Percentiles rank a stretch among this genome's conserved stretches.
Conservation (phyloP, 2,329 filamentous ascomycete species). For the Fusarium poae region DNA sequence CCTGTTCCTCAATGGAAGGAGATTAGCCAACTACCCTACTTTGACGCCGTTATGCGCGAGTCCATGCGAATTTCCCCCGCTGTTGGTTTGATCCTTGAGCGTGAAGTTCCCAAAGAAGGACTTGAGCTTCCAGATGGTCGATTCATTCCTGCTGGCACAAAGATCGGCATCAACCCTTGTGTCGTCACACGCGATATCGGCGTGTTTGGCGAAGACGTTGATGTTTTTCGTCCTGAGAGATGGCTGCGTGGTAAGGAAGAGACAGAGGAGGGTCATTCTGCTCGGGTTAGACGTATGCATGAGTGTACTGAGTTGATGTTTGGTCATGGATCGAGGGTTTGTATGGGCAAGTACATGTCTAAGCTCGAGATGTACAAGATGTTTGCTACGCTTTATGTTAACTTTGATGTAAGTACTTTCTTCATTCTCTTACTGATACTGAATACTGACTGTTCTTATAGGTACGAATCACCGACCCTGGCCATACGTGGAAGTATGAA, state of each 20-base stretch:
- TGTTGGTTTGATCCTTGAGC: conserved; percentile 29
- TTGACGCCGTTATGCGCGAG: conserved; percentile 38
- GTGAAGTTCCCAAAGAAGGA: conserved; percentile 29
- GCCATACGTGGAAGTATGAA: conserved; percentile 34
- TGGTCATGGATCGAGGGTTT: conserved; percentile 32
- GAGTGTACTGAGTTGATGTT: conserved; percentile 40
- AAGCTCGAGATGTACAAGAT: conserved; percentile 41
- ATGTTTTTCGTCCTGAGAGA: conserved; percentile 32
- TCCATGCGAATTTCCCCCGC: conserved; percentile 30
- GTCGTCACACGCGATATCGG: conserved; percentile 30
- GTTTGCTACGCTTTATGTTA: conserved; percentile 36
- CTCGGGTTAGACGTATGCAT: conserved; percentile 27
- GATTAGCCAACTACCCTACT: conserved; percentile 27
- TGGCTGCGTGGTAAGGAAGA: conserved; percentile 23
- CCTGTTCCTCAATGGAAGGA: conserved; percentile 39
- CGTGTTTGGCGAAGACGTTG: conserved; percentile 28
- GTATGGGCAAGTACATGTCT: conserved; percentile 41
- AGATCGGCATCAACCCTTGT: conserved; percentile 36
- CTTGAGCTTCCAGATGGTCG: conserved; percentile 25
- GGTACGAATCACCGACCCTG: conserved; percentile 23
- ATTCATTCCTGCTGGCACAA: conserved; percentile 24
- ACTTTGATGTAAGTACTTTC: conserved; percentile 26
- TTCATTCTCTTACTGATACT: fast-evolving
- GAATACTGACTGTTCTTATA: background rate
- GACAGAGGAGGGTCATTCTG: conserved; percentile 10